Evolutionary conservation across 306 rosid species (phyloP), one percentile per base, ranked within the genome.

Genomic region (Dryas drummondii): DNA sequence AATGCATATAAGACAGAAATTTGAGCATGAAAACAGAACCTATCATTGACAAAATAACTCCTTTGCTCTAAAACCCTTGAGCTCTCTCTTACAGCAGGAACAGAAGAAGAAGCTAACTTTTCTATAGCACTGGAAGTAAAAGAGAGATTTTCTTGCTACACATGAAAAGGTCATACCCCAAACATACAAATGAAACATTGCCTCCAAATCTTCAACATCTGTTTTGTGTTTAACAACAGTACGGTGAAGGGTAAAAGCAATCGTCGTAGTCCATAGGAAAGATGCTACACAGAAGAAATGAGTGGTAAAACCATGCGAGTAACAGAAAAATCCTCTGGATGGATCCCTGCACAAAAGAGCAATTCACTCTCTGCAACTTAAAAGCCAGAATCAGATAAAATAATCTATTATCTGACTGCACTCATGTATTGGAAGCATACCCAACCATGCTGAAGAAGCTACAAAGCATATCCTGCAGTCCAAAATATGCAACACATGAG

Each of bases 231-330:
- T 85, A 51, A 96, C 99, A 74, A 92, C 98, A 46, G 98, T 92
- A 22, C 99, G 98, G 81, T 96, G 99, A 26, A 96, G 93, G 78
- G 99, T 96, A 77, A 96, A 96, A 54, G 99, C 96, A 75, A 96
- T 96, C 9, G 97, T 89, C 46, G 99, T 96, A 55, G 99, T 96
- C 99, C 99, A 96, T 16, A 96, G 85, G 90, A 96, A 96, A 70
- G 99, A 96, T 50, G 99, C 98, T 81, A 96, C 99, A 58, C 93
- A 90, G 75, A 96, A 96, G 86, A 96, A 90, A 92, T 96, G 99
- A 11, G 98, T 84, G 79, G 86, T 90, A 59, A 92, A 96, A 66
- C 97, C 97, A 80, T 92, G 96, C 80, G 91, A 88, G 85, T 86
- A 90, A 80, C 99, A 96, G 75, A 88, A 86, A 76, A 96, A 92